Conservation (phyloP, 371 early-diverging fungal species). For the Blakeslea trispora region DNA sequence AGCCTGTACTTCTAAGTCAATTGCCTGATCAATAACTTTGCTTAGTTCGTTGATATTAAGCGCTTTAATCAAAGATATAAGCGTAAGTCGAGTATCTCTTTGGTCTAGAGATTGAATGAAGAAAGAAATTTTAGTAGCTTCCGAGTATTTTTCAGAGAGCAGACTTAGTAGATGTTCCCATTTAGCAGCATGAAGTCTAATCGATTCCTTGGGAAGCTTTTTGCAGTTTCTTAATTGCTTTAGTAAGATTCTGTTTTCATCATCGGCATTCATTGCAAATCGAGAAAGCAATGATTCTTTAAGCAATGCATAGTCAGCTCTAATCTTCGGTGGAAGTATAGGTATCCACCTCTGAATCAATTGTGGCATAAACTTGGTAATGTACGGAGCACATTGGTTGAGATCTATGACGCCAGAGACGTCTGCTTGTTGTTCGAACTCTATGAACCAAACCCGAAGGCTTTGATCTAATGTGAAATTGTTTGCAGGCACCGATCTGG, state of each 20-base stretch:
- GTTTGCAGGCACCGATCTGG: constrained; percentile 1
- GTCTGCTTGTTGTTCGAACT: not conserved
- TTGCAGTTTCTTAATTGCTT: not conserved
- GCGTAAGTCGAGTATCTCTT: not conserved
- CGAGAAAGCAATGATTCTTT: not conserved
- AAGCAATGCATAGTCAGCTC: not conserved
- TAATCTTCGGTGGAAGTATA: not conserved
- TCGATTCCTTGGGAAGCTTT: constrained; percentile 1
- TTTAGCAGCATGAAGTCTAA: not conserved
- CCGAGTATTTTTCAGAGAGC: not conserved
- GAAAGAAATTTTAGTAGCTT: not conserved
- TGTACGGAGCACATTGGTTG: not conserved
- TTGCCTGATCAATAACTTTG: not conserved
- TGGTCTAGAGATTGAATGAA: constrained; percentile 3
- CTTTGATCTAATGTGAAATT: not conserved
- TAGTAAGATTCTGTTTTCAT: not conserved
- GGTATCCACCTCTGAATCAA: constrained; percentile 8
- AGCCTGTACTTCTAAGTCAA: not conserved
- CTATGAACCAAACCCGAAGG: not conserved
- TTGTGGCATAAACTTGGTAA: not conserved
- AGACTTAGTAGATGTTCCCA: constrained; percentile 8
- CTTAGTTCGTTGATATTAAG: not conserved
- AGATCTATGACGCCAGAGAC: not conserved
- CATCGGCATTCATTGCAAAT: constrained; percentile 1
- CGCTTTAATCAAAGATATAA: not conserved